These are phyloP conservation scores for Botrytis fragariae DNA, from an alignment of 2,329 filamentous ascomycete species.

Conservation along the genomic window DNA sequence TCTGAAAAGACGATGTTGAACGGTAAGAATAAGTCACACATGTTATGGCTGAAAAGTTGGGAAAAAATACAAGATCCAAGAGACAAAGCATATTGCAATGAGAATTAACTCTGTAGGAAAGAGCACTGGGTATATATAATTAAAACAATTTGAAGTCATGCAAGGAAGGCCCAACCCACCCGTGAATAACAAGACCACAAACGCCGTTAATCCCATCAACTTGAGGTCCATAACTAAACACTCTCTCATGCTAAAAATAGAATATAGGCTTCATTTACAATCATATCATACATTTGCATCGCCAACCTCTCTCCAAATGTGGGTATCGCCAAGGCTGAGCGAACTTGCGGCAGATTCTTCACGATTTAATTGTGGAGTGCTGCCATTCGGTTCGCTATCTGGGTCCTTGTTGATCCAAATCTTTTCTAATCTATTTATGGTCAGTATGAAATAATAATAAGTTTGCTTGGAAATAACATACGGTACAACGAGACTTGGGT, in stretches of 20 bases:
- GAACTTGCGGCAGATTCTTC: slow-evolving; percentile 45
- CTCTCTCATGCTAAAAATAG: not conserved
- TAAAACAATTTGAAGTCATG: not conserved
- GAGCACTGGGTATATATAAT: slow-evolving; percentile 17
- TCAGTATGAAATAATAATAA: slow-evolving; percentile 19
- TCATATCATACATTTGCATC: slow-evolving; percentile 36
- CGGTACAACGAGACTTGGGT: slow-evolving; percentile 69
- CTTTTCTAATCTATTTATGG: slow-evolving; percentile 55
- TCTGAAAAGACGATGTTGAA: not conserved
- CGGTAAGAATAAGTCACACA: slow-evolving; percentile 4
- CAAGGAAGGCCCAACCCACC: slow-evolving; percentile 24
- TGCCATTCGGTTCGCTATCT: slow-evolving; percentile 26
- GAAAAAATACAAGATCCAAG: not conserved
- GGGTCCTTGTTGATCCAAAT: slow-evolving; percentile 57
- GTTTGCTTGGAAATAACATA: slow-evolving; percentile 44
- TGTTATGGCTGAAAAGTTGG: not conserved
- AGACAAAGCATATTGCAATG: not conserved
- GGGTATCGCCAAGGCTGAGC: slow-evolving; percentile 50
- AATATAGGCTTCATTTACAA: not conserved
- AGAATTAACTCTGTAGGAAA: slow-evolving; percentile 3
- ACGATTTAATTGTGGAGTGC: slow-evolving; percentile 23
- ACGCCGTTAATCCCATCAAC: slow-evolving; percentile 18
- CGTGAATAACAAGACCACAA: slow-evolving; percentile 6
- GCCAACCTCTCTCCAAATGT: slow-evolving; percentile 47
- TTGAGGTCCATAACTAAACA: not conserved